These are phyloP conservation scores for Sicyos baderoa DNA, from an alignment of 306 rosid genomes.

Conservation along the genomic window DNA sequence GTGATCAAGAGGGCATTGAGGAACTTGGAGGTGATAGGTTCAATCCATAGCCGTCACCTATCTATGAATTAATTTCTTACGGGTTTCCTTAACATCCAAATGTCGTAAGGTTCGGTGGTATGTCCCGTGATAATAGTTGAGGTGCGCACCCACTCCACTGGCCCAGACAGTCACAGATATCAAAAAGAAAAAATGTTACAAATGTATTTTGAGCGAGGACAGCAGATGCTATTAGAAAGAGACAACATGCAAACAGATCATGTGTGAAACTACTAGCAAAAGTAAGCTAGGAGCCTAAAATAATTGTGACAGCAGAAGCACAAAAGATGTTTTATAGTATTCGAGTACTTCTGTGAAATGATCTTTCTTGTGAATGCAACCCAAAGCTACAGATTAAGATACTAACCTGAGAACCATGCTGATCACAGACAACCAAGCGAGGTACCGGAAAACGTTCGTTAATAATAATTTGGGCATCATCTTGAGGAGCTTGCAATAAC, in stretches of 20 bases:
- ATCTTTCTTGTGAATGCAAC: not conserved
- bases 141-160: too few species aligned
- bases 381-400: constrained; percentile 10
- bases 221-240: not conserved
- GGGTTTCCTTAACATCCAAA: too few species aligned
- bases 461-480: constrained; percentile 57
- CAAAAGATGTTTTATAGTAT: not conserved
- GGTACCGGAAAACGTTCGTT: constrained; percentile 89
- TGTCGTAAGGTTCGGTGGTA: too few species aligned
- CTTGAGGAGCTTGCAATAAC: constrained; percentile 67
- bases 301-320: not conserved
- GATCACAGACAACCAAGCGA: constrained; percentile 92
- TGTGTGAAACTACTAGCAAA: too few species aligned
- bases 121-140: too few species aligned
- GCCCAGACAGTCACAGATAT: too few species aligned
- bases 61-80: too few species aligned
- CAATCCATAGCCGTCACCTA: too few species aligned
- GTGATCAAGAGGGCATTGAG: too few species aligned
- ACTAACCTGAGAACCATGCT: constrained; percentile 96
- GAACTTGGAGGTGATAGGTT: too few species aligned
- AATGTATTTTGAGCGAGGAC: not conserved
- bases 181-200: not conserved
- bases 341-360: not conserved
- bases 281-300: not conserved
- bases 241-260: not conserved